Base-by-base conservation (phyloP, 2,329 filamentous ascomycete genomes). In the Fusarium mundagurra region DNA sequence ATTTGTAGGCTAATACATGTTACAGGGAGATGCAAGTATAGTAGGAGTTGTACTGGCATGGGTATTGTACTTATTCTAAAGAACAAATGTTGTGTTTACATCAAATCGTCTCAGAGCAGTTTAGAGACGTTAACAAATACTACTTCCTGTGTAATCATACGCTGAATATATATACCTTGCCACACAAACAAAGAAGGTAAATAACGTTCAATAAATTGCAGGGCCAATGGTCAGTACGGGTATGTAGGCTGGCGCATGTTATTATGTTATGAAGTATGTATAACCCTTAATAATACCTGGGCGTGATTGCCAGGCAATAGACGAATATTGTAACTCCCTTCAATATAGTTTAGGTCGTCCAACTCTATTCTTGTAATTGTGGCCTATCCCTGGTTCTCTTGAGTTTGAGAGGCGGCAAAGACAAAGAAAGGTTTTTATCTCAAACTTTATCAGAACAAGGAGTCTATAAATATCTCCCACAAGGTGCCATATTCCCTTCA, bases 401-500 rank as follows among this genome's bases (percentile, higher is more conserved):
- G 5, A 50, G 7, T 33, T 50, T 24, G 5, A 13, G 12, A 34
- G 1, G 12, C 3, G 8, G 4, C 31, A 51, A 34, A 18, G 8
- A 14, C 3, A 51, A 14, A 34, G 0, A 11, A 47, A 3, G 13
- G 6, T 16, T 47, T 47, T 22, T 1, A 29, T 22, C 44, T 20
- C 3, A 3, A 51, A 51, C 31, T 4, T 24, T 51, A 6, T 34
- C 0, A 7, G 9, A 24, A 11, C 0, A 24, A 20, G 9, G n/a
- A 53, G 6, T 34, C 2, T 51, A 34, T 51, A 51, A 51, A 34
- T 20, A 20, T 6, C 6, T 1, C 8, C 13, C 39, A 7, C 1
- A 29, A 3, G 0, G 24, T 47, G 44, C 18, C 8, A 29, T 47
- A 5, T 29, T 13, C 2, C 10, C n/a, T 18, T 3, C 12, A n/a